These are phyloP conservation scores for Exophiala bonariae DNA, from an alignment of 2,329 filamentous ascomycete species.

Conservation along the genomic window DNA sequence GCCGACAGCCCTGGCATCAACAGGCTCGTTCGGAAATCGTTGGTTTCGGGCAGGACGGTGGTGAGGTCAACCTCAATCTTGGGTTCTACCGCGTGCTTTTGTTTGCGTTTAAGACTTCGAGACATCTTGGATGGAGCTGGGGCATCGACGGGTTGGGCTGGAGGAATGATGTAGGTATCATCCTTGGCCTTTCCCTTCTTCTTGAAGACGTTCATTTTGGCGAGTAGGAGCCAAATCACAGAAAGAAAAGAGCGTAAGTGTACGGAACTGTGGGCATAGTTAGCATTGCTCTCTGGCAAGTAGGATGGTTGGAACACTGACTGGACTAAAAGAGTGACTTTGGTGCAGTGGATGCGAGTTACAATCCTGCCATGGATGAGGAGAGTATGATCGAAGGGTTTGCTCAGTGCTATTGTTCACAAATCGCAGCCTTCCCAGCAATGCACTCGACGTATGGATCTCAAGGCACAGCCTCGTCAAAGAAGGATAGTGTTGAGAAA, in stretches of 20 bases:
- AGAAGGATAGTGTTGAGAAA: no score
- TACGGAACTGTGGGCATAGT: constrained; percentile 4
- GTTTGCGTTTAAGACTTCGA: constrained; percentile 44
- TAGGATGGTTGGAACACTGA: neutral
- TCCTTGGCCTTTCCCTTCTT: constrained; percentile 29
- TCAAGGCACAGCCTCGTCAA: no score
- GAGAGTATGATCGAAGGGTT: neutral
- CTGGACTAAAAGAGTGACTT: constrained; percentile 17
- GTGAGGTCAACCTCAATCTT: constrained; percentile 67
- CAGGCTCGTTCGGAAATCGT: constrained; percentile 93
- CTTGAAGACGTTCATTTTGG: constrained; percentile 28
- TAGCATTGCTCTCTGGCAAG: neutral
- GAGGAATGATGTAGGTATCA: constrained; percentile 22
- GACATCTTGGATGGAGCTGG: constrained; percentile 22
- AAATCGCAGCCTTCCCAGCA: no score
- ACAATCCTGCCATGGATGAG: constrained; percentile 16
- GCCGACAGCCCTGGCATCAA: constrained; percentile 94
- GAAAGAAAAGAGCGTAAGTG: constrained; percentile 9
- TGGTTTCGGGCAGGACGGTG: constrained; percentile 72
- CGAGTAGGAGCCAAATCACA: neutral
- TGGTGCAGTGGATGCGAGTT: neutral
- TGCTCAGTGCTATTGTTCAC: no score
- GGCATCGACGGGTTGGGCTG: constrained; percentile 9
- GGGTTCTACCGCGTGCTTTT: constrained; percentile 55
- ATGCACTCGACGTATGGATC: no score